phyloP scores from a whole-genome alignment of 1,139 yeast species.

The Magnusiomyces fungicola region DNA sequence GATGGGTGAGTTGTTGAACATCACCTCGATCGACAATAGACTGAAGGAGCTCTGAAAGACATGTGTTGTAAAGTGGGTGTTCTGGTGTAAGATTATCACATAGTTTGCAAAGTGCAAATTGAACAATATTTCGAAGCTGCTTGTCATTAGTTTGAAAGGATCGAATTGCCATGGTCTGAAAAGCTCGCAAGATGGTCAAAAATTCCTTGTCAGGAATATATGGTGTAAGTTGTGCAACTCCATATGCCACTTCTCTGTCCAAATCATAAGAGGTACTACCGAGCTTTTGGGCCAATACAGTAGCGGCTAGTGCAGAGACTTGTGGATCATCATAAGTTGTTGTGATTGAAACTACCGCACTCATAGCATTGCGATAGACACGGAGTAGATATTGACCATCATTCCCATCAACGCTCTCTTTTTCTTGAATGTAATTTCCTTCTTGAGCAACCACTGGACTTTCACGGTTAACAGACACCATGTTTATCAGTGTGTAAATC shows the following conservation, averaged over 20 bases:
- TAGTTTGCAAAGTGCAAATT: slow-evolving; percentile 35
- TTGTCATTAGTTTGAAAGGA: slow-evolving; percentile 9
- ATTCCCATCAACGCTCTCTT: slow-evolving; percentile 1
- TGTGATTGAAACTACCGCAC: slow-evolving; percentile 66
- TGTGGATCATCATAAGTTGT: slow-evolving; percentile 63
- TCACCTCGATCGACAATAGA: slow-evolving; percentile 76
- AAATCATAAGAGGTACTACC: slow-evolving; percentile 37
- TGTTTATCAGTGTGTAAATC: slow-evolving; percentile 73
- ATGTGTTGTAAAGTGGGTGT: slow-evolving; percentile 47
- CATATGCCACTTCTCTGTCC: slow-evolving; percentile 41
- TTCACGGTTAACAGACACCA: slow-evolving; percentile 51
- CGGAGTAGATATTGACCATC: background rate
- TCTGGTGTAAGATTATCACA: slow-evolving; percentile 36
- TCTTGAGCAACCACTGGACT: slow-evolving; percentile 26
- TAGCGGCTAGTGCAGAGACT: slow-evolving; percentile 72
- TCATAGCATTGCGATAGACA: slow-evolving; percentile 44
- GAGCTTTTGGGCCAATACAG: slow-evolving; percentile 79
- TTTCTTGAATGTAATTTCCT: slow-evolving; percentile 25
- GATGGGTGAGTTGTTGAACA: slow-evolving; percentile 70
- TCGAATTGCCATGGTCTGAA: slow-evolving; percentile 14
- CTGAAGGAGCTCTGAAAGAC: slow-evolving; percentile 58
- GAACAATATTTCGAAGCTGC: slow-evolving; percentile 39
- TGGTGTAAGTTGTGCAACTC: slow-evolving; percentile 53
- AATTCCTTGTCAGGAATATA: slow-evolving; percentile 56
- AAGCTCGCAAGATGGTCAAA: slow-evolving; percentile 43